Conservation (phyloP, 2,329 filamentous ascomycete species). For the Fragosphaeria purpurea region DNA sequence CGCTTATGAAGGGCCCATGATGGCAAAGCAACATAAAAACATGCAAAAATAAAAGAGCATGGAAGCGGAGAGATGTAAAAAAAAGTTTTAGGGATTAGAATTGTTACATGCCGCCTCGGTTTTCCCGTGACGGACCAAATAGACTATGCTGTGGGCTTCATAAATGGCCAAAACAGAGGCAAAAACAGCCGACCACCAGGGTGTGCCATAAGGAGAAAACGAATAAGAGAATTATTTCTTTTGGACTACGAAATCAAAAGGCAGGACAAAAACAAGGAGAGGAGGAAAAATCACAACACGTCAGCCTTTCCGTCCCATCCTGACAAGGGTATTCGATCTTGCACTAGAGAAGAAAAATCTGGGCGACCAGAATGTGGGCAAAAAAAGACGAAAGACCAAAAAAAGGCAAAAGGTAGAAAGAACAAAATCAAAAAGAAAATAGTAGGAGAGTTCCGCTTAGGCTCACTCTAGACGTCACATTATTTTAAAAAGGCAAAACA, state of each 20-base stretch:
- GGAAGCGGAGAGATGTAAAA: too few species aligned
- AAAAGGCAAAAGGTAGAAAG: neutral
- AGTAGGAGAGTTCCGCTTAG: neutral
- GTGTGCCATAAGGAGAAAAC: neutral
- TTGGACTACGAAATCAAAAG: neutral
- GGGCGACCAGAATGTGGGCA: constrained; percentile 14
- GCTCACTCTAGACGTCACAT: too few species aligned
- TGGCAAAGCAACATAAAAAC: too few species aligned
- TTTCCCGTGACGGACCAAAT: too few species aligned
- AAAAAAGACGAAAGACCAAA: constrained; percentile 16
- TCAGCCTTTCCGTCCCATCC: neutral
- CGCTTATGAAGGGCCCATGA: too few species aligned
- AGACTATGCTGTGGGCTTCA: too few species aligned
- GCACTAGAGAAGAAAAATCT: too few species aligned
- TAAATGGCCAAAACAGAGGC: too few species aligned
- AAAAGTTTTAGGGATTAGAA: too few species aligned
- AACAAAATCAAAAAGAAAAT: neutral
- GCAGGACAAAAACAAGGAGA: neutral
- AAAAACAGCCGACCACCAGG: neutral
- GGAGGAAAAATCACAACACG: neutral
- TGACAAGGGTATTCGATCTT: too few species aligned
- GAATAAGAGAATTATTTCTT: neutral
- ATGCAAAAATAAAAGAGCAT: too few species aligned
- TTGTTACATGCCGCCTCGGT: too few species aligned
- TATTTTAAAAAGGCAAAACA: neutral